A percentile compares a stretch with the other conserved stretches of the same genome.
phyloP scores from a whole-genome alignment of 2,329 filamentous ascomycete genomes.

The Colletotrichum neosansevieriae region DNA sequence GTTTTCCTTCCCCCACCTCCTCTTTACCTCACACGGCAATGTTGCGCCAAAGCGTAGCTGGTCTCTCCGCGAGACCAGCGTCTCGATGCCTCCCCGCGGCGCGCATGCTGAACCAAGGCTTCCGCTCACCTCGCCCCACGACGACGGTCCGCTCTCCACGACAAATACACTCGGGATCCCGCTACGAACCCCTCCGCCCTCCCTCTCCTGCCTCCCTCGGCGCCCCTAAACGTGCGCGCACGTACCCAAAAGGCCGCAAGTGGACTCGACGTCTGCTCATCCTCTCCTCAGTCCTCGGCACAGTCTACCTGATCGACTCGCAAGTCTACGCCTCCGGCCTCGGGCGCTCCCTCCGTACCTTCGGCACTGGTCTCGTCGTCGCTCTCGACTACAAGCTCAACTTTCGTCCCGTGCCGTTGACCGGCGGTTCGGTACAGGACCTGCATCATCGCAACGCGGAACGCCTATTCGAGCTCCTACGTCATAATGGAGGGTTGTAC shows the following conservation, averaged over 20 bases:
- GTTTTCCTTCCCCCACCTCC: background rate
- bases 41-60: conserved; percentile 46
- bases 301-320: conserved; percentile 76
- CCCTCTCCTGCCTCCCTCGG: conserved; percentile 85
- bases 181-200: conserved; percentile 77
- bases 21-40: conserved; percentile 37
- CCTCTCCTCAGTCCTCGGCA: conserved; percentile 68
- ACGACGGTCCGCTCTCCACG: conserved; percentile 4
- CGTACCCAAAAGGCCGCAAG: conserved; percentile 77
- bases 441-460: conserved; percentile 88
- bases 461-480: conserved; percentile 83
- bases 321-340: conserved; percentile 84
- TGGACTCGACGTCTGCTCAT: conserved; percentile 82
- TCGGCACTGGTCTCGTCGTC: conserved; percentile 81
- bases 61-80: conserved; percentile 42
- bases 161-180: conserved; percentile 43
- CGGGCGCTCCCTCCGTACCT: conserved; percentile 83
- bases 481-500: conserved; percentile 91
- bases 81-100: conserved; percentile 30
- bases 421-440: conserved; percentile 79
- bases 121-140: background rate
- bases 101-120: conserved; percentile 6
- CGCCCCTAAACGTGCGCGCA: conserved; percentile 75
- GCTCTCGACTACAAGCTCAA: conserved; percentile 97
- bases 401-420: conserved; percentile 83